Percentiles rank a stretch among this genome's conserved stretches.
Conservation (phyloP, 2,329 filamentous ascomycete genomes). For the Beauveria australis region DNA sequence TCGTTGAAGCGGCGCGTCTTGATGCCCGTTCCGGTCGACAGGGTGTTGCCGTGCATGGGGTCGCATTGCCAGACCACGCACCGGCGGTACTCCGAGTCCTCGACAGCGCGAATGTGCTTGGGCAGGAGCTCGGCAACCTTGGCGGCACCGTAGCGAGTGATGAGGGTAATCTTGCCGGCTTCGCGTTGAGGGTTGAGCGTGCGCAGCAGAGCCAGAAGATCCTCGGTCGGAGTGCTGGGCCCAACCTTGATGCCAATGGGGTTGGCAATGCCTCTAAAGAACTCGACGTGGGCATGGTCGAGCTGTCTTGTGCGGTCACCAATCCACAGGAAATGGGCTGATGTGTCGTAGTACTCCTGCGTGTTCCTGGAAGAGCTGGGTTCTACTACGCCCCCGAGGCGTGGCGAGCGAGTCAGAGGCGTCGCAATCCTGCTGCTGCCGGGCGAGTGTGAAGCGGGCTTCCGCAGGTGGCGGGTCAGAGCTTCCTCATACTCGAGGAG, state of each 20-base stretch:
- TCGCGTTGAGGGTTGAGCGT: conserved; percentile 77
- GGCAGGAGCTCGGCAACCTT: conserved; percentile 72
- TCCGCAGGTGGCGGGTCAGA: conserved; percentile 67
- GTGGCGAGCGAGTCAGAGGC: conserved; percentile 17
- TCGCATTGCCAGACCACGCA: conserved; percentile 94
- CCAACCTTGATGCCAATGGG: conserved; percentile 96
- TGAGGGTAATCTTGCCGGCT: conserved; percentile 88
- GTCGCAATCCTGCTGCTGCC: conserved; percentile 19
- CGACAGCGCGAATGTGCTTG: conserved; percentile 79
- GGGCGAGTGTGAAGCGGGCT: conserved; percentile 39
- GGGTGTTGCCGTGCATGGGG: conserved; percentile 88
- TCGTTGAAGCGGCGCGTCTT: conserved; percentile 90
- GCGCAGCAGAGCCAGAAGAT: conserved; percentile 72
- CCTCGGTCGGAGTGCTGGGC: conserved; percentile 67
- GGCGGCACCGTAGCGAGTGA: conserved; percentile 83
- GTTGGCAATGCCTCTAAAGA: conserved; percentile 93
- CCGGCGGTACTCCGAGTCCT: conserved; percentile 59
- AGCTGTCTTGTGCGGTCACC: conserved; percentile 92
- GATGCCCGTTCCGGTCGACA: conserved; percentile 63
- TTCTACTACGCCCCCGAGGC: conserved; percentile 13
- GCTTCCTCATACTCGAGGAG: conserved; percentile 90
- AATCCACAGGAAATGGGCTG: conserved; percentile 96
- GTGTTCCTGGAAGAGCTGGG: conserved; percentile 18
- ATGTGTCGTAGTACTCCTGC: conserved; percentile 83
- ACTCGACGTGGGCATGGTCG: conserved; percentile 90